A percentile compares a stretch with the other conserved stretches of the same genome.
Evolutionary conservation across 345 rosid species (phyloP).

Genomic region (Citrus trifoliata): DNA sequence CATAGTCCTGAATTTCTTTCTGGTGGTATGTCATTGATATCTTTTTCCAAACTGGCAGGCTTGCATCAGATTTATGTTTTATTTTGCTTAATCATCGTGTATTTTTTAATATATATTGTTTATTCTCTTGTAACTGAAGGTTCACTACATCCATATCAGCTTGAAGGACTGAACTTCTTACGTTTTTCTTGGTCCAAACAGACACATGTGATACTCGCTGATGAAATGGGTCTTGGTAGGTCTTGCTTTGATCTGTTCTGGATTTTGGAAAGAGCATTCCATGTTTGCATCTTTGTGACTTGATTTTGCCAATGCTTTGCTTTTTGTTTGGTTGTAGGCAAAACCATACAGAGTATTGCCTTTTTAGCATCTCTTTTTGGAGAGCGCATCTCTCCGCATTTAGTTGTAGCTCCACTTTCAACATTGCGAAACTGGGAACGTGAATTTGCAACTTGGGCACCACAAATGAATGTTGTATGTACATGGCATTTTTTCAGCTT

Average conservation of each 20-base stretch:
- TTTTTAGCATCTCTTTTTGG: conserved; percentile 89
- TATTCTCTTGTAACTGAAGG: conserved; percentile 53
- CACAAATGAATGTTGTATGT: conserved; percentile 98
- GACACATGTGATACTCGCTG: conserved; percentile 98
- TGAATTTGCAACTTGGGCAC: conserved; percentile 98
- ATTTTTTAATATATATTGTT: conserved; percentile 1
- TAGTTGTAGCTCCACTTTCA: conserved; percentile 99
- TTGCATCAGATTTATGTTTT: conserved; percentile 3
- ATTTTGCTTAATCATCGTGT: conserved; percentile 16
- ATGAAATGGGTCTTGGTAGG: conserved; percentile 99
- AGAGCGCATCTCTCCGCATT: conserved; percentile 62
- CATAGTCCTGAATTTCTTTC: conserved; percentile 82
- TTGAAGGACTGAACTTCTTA: conserved; percentile 94
- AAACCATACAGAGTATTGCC: conserved; percentile 99
- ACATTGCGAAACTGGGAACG: conserved; percentile 98
- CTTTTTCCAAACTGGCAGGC: conserved; percentile 1
- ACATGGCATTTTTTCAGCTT: conserved; percentile 7
- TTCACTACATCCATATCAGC: conserved; percentile 92
- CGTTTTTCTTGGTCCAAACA: conserved; percentile 97
- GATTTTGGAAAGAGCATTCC: conserved; percentile 1
- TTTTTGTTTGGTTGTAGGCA: conserved; percentile 53
- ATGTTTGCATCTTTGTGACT: conserved; percentile 5
- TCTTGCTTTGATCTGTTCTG: conserved; percentile 10
- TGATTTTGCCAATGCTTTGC: conserved; percentile 3
- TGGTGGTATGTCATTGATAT: conserved; percentile 59